These are phyloP conservation scores for Daucus carota DNA, from an alignment of 129 eudicot genomes.

Conservation along the genomic window DNA sequence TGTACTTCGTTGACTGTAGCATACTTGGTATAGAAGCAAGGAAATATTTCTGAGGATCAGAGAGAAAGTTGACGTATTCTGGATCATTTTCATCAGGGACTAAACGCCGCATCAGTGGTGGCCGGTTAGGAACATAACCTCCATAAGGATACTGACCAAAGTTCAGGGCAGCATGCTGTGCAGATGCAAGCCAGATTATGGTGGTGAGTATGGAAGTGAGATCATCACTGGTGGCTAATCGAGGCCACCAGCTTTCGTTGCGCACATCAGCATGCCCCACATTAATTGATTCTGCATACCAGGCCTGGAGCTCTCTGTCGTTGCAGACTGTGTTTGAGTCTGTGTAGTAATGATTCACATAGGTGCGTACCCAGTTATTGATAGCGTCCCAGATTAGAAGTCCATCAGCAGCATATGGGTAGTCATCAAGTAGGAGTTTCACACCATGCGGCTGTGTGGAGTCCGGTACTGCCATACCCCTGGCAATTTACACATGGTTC, in stretches of 20 bases:
- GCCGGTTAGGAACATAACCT: slow-evolving; percentile 94
- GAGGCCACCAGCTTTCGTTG: slow-evolving; percentile 80
- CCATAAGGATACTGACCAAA: slow-evolving; percentile 98
- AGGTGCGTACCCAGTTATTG: slow-evolving; percentile 60
- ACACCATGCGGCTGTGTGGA: slow-evolving; percentile 74
- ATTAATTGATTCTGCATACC: slow-evolving; percentile 87
- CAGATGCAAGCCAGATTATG: slow-evolving; percentile 89
- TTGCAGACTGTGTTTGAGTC: slow-evolving; percentile 52
- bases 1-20: slow-evolving; percentile 69
- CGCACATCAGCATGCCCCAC: slow-evolving; percentile 90
- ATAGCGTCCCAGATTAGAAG: slow-evolving; percentile 85
- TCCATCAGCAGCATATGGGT: slow-evolving; percentile 94
- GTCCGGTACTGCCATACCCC: slow-evolving; percentile 94
- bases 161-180: slow-evolving; percentile 94
- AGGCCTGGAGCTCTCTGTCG: slow-evolving; percentile 88
- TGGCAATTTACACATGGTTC: slow-evolving; percentile 19
- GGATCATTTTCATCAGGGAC: slow-evolving; percentile 79
- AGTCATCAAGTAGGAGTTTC: slow-evolving; percentile 75
- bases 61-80: slow-evolving; percentile 47
- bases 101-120: slow-evolving; percentile 71
- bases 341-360: slow-evolving; percentile 69
- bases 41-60: slow-evolving; percentile 81
- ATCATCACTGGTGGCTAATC: slow-evolving; percentile 47
- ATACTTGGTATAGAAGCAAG: slow-evolving; percentile 69
- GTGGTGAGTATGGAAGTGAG: slow-evolving; percentile 73